A percentile compares a stretch with the other conserved stretches of the same genome.
Conservation (phyloP, 2,329 filamentous ascomycete species). For the Ilyonectria mors-panacis region DNA sequence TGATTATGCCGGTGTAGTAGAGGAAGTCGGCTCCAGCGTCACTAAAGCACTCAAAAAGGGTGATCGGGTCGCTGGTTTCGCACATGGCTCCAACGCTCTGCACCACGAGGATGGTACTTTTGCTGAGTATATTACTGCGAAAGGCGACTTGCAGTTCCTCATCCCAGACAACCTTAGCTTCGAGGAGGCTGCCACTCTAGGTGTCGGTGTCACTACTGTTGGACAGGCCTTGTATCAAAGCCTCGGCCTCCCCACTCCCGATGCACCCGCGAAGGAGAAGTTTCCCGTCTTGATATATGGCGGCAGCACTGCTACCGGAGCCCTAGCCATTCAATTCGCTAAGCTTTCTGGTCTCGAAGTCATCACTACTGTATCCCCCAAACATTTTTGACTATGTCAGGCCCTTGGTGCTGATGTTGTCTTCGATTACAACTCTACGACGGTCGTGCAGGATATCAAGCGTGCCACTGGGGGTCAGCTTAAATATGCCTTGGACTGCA, state of each 20-base stretch:
- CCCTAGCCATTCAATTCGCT: slow-evolving; percentile 63
- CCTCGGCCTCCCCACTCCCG: slow-evolving; percentile 62
- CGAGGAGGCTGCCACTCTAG: slow-evolving; percentile 63
- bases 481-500: neutral
- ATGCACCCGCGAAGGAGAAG: slow-evolving; percentile 53
- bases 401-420: slow-evolving; percentile 59
- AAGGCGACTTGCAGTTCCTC: slow-evolving; percentile 58
- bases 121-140: slow-evolving; percentile 56
- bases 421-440: slow-evolving; percentile 61
- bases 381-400: slow-evolving; percentile 52
- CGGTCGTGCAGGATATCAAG: neutral
- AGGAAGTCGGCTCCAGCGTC: slow-evolving; percentile 59
- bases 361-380: slow-evolving; percentile 54
- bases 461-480: neutral
- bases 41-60: slow-evolving; percentile 57
- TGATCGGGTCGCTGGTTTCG: slow-evolving; percentile 56
- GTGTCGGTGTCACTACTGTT: slow-evolving; percentile 57
- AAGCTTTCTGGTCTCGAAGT: slow-evolving; percentile 56
- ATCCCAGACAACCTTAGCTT: slow-evolving; percentile 57
- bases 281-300: slow-evolving; percentile 60
- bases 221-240: slow-evolving; percentile 64
- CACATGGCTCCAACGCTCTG: slow-evolving; percentile 11
- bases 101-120: slow-evolving; percentile 55
- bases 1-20: slow-evolving; percentile 55
- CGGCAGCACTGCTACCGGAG: slow-evolving; percentile 68